Conservation (phyloP, 73 alveolate species). For the Paramecium tetraurelia region DNA sequence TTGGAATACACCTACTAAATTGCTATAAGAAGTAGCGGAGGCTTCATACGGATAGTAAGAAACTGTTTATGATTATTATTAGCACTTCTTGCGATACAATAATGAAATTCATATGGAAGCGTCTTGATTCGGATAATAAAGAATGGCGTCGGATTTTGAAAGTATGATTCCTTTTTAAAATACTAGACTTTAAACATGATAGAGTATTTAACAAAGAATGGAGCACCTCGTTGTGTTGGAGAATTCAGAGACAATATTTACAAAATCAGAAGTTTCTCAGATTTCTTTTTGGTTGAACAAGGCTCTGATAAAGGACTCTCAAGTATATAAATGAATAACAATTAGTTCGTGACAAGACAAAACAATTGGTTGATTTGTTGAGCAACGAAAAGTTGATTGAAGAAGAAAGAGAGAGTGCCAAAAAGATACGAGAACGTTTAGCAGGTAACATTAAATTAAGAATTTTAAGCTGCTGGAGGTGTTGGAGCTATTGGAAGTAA, state of each 20-base stretch:
- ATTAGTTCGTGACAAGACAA: slow-evolving; percentile 37
- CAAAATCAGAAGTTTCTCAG: slow-evolving; percentile 35
- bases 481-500: slow-evolving; percentile 30
- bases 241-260: slow-evolving; percentile 18
- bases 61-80: neutral
- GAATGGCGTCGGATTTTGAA: slow-evolving; percentile 43
- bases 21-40: slow-evolving; percentile 24
- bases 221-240: slow-evolving; percentile 46
- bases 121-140: slow-evolving; percentile 40
- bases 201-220: slow-evolving; percentile 29
- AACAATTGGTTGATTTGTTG: neutral
- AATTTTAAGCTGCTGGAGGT: slow-evolving; percentile 27
- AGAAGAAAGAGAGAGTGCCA: slow-evolving; percentile 47
- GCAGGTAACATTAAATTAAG: neutral
- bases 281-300: slow-evolving; percentile 28
- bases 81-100: slow-evolving; percentile 3
- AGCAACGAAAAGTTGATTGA: slow-evolving; percentile 26
- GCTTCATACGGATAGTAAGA: slow-evolving; percentile 37
- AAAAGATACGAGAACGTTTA: slow-evolving; percentile 31
- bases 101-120: slow-evolving; percentile 45
- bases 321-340: neutral
- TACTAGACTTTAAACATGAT: neutral
- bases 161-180: neutral
- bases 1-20: slow-evolving; percentile 36
- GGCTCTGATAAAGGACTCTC: slow-evolving; percentile 35